Evolutionary conservation across 306 rosid genomes (phyloP).

Genomic region (Quillaja saponaria): DNA sequence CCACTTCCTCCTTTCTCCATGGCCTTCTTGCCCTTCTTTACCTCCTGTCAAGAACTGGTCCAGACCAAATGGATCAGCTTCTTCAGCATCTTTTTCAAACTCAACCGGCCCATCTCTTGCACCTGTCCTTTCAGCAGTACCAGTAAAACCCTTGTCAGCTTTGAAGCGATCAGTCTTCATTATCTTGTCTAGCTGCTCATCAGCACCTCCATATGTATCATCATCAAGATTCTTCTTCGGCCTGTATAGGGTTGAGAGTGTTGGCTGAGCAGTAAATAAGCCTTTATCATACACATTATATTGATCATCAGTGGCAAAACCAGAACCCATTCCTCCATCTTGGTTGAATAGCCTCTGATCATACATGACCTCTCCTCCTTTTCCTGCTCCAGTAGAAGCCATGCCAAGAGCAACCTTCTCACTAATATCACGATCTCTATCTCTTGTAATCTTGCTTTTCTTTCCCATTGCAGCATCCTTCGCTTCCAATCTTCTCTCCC

Average conservation of each 20-base stretch:
- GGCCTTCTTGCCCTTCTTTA: constrained; percentile 84
- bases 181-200: constrained; percentile 89
- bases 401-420: constrained; percentile 95
- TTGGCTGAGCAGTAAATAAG: constrained; percentile 77
- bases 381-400: constrained; percentile 73
- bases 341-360: constrained; percentile 93
- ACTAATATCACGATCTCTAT: constrained; percentile 88
- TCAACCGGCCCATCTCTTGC: constrained; percentile 83
- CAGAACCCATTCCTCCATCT: constrained; percentile 91
- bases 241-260: constrained; percentile 80
- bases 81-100: constrained; percentile 78
- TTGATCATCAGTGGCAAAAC: constrained; percentile 85
- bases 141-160: constrained; percentile 73
- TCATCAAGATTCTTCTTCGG: constrained; percentile 81
- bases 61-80: constrained; percentile 91
- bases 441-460: constrained; percentile 91
- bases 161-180: constrained; percentile 91
- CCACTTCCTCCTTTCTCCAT: constrained; percentile 71
- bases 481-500: constrained; percentile 89
- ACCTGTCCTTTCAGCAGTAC: constrained; percentile 67
- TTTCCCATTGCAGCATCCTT: constrained; percentile 93
- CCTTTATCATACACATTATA: constrained; percentile 90
- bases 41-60: constrained; percentile 83
- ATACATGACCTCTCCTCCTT: constrained; percentile 81
- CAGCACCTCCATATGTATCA: constrained; percentile 79